Base-by-base conservation (phyloP, 2,329 filamentous ascomycete species). In the Canariomyces notabilis region DNA sequence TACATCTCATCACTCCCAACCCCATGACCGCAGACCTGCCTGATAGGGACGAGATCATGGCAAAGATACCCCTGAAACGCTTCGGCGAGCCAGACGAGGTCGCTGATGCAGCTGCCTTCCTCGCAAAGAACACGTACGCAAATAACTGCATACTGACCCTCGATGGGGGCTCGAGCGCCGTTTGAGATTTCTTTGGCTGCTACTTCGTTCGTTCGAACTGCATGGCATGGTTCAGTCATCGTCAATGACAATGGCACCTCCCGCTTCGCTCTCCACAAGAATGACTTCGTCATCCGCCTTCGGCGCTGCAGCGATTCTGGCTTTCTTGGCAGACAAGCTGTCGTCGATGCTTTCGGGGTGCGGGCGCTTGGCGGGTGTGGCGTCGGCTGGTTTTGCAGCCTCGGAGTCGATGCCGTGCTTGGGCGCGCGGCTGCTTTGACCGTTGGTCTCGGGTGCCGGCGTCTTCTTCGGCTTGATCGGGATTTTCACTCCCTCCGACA, bases 61-160 rank as follows among this genome's bases (percentile, higher is more conserved):
- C 42, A 12, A 42, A 71, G 40, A 89, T 89, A 40, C 87, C 87
- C 1, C 61, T 78, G 14, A 68, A 69, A 22, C 80, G 88, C 22
- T 80, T 91, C 52, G 89, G 87, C 14, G 67, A 70, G 26, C 71
- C 77, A 6, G 72, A 78, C 20, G 89, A 95, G 63, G 79, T 94
- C 23, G 88, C 89, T n/a, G 82, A 90, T 59, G 88, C 89, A 44
- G 87, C 85, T 37, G 61, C 84, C 21, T 95, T 94, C 64, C 74
- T 95, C 14, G 84, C 80, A 22, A 75, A 75, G 37, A 95, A 93
- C 64, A 70, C 78, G 52, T 95, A 91, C 66, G 86, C 88, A 46
- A 91, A 91, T 64, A 94, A 94, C 55, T 93, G 87, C 63, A 75
- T 90, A 41, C 72, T 95, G 42, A 93, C 90, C 63, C 73, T 95